These are phyloP conservation scores for Candida alai DNA, from an alignment of 805 yeast genomes.

Conservation along the genomic window DNA sequence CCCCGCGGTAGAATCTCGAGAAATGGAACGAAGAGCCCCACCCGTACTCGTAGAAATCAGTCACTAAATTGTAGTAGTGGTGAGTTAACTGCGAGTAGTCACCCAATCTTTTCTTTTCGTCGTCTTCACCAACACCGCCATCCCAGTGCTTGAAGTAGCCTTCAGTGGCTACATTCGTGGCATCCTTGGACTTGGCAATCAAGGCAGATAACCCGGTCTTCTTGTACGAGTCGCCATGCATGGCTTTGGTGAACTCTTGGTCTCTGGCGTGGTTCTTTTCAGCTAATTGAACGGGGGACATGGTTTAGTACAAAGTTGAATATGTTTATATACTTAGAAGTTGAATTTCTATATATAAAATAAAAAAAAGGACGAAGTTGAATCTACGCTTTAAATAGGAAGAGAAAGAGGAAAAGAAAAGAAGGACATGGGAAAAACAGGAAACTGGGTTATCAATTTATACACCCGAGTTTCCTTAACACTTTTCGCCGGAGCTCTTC, in stretches of 20 bases:
- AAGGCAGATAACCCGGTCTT: conserved; percentile 75
- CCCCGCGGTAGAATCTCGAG: conserved; percentile 90
- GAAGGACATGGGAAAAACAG: no score
- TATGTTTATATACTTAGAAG: conserved; percentile 4
- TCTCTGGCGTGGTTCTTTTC: conserved; percentile 56
- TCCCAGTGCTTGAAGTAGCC: conserved; percentile 98
- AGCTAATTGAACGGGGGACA: conserved; percentile 23
- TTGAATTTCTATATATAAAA: conserved; percentile 7
- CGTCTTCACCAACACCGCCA: conserved; percentile 71
- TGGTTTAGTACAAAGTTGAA: no score
- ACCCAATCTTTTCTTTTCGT: conserved; percentile 68
- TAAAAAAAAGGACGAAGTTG: not conserved
- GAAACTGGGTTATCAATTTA: no score
- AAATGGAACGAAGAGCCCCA: conserved; percentile 99
- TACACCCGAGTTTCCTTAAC: no score
- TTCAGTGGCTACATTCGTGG: conserved; percentile 73
- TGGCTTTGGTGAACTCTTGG: conserved; percentile 71
- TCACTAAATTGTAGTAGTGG: conserved; percentile 93
- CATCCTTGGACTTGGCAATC: conserved; percentile 70
- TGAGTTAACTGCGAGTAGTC: conserved; percentile 91
- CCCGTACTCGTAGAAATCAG: conserved; percentile 98
- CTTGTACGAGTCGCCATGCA: conserved; percentile 76
- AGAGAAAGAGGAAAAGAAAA: not conserved
- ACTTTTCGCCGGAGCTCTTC: no score
- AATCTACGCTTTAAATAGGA: conserved; percentile 1